Conservation (phyloP, 106 monocot species). For the Triglochin maritima region DNA sequence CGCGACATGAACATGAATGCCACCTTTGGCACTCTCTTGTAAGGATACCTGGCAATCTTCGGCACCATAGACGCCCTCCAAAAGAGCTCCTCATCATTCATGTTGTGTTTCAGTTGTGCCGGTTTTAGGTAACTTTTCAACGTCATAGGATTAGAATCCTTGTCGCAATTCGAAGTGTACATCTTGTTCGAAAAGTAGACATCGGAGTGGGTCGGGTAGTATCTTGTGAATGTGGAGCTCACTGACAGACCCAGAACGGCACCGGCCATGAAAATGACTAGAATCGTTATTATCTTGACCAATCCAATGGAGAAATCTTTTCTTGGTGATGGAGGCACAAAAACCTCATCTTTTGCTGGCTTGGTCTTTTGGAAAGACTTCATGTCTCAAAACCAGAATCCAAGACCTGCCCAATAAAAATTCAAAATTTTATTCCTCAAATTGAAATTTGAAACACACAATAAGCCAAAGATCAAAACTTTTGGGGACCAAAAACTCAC, state of each 20-base stretch:
- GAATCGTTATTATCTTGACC: conserved; percentile 21
- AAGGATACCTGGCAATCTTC: conserved; percentile 52
- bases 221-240: conserved; percentile 39
- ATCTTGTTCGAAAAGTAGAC: conserved; percentile 37
- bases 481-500: no score
- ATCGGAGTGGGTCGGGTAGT: conserved; percentile 31
- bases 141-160: conserved; percentile 28
- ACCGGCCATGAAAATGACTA: conserved; percentile 63
- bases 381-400: background rate
- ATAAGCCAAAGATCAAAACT: no score
- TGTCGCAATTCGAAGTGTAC: conserved; percentile 12
- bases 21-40: conserved; percentile 67
- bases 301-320: conserved; percentile 29
- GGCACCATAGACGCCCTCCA: conserved; percentile 90
- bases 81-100: conserved; percentile 76
- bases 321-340: conserved; percentile 10
- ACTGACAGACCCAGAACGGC: conserved; percentile 38
- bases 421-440: no score
- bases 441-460: no score
- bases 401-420: no score
- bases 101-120: conserved; percentile 29
- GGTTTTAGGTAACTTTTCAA: conserved; percentile 50
- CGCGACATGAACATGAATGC: conserved; percentile 83
- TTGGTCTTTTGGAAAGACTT: conserved; percentile 5
- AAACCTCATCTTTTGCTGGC: conserved; percentile 3